These are phyloP conservation scores for Colletotrichum lindemuthianum DNA, from an alignment of 2,329 filamentous ascomycete genomes.

Conservation along the genomic window DNA sequence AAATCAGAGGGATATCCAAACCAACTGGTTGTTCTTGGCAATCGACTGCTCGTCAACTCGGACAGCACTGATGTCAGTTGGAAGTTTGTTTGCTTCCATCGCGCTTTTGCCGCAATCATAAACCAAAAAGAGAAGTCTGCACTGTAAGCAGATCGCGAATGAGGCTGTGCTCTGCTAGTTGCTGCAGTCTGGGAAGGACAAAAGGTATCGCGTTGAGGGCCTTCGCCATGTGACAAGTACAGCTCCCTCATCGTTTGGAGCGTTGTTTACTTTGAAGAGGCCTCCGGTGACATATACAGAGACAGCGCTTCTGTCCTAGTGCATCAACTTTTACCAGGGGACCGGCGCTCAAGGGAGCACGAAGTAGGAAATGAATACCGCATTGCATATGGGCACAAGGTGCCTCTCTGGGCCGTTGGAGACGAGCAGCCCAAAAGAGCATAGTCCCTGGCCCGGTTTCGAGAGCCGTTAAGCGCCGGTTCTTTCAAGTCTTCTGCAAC, in stretches of 20 bases:
- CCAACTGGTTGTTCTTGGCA: no score
- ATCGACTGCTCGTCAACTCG: no score
- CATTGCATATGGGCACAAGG: slow-evolving; percentile 19
- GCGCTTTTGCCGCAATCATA: no score
- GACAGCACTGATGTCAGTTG: no score
- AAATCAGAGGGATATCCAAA: no score
- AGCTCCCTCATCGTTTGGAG: neutral
- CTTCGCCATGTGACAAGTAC: slow-evolving; percentile 17
- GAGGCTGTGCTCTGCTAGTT: slow-evolving; percentile 3
- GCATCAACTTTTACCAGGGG: neutral
- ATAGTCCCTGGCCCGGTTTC: neutral
- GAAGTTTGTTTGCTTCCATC: no score
- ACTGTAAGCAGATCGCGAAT: neutral
- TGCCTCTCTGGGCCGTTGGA: slow-evolving; percentile 1
- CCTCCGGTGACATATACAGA: slow-evolving; percentile 4
- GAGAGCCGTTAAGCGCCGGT: slow-evolving; percentile 5
- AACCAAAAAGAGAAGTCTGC: neutral
- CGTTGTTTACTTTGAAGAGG: slow-evolving; percentile 19
- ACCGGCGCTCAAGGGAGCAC: neutral
- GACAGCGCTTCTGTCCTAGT: neutral
- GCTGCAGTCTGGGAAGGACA: neutral
- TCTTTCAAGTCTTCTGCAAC: no score
- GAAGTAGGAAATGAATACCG: slow-evolving; percentile 18
- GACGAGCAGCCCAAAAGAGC: neutral
- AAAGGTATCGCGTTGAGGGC: neutral